These are phyloP conservation scores for Sequoia sempervirens DNA, from an alignment of 75 land plant genomes.

Conservation along the genomic window DNA sequence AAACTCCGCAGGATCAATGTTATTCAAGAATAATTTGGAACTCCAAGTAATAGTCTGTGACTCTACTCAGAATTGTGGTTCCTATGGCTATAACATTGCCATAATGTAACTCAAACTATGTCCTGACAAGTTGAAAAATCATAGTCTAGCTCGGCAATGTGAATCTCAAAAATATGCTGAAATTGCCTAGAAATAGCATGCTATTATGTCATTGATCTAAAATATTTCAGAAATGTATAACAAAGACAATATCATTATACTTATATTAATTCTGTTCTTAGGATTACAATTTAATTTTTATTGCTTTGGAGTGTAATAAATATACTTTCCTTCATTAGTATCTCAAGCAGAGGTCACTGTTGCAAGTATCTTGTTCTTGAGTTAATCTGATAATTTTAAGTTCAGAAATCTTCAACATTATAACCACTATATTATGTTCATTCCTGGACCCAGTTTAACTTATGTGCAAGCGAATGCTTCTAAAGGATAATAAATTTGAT, in stretches of 20 bases:
- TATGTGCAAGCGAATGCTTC: no score
- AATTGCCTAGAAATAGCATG: background rate
- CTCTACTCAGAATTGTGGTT: background rate
- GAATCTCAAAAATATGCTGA: background rate
- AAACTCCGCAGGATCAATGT: background rate
- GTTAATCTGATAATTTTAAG: no score
- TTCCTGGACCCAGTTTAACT: no score
- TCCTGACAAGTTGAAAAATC: background rate
- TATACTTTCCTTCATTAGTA: background rate
- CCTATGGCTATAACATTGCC: background rate
- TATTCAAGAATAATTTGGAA: background rate
- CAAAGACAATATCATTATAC: background rate
- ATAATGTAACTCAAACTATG: background rate
- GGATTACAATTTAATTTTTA: no score
- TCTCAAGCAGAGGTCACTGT: no score
- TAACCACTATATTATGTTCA: no score
- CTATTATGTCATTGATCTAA: background rate
- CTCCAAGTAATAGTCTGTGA: background rate
- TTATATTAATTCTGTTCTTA: no score
- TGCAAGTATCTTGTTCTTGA: no score
- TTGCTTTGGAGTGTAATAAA: no score
- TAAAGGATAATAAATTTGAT: no score
- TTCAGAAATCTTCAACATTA: no score
- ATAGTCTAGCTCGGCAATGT: background rate
- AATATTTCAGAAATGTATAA: background rate